These are phyloP conservation scores for Recurvomyces mirabilis DNA, from an alignment of 495 filamentous ascomycete species.

Conservation along the genomic window DNA sequence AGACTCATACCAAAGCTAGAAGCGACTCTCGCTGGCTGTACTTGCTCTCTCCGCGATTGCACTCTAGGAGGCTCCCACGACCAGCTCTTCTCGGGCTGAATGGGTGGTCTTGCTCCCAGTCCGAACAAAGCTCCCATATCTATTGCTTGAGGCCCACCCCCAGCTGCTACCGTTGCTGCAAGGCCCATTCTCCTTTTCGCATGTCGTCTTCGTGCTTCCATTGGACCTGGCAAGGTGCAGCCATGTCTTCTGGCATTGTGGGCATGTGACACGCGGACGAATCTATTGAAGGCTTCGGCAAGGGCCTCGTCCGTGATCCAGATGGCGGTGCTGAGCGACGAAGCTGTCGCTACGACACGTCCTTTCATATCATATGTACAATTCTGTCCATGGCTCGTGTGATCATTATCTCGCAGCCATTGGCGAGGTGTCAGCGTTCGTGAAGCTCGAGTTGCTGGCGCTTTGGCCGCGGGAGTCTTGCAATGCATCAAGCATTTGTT, in stretches of 20 bases:
- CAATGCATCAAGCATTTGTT: too few species aligned
- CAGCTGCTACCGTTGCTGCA: slow-evolving; percentile 28
- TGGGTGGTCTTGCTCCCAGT: not conserved
- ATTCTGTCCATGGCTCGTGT: too few species aligned
- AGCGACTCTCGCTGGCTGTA: too few species aligned
- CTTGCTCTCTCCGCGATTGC: too few species aligned
- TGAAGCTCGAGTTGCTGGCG: not conserved
- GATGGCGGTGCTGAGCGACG: slow-evolving; percentile 27
- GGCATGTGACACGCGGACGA: slow-evolving; percentile 31
- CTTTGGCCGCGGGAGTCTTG: too few species aligned
- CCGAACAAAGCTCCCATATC: slow-evolving; percentile 25
- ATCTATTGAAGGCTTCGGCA: slow-evolving; percentile 38
- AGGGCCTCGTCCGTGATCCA: slow-evolving; percentile 49
- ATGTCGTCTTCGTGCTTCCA: slow-evolving; percentile 46
- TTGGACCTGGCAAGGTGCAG: slow-evolving; percentile 46
- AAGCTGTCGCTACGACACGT: slow-evolving; percentile 3
- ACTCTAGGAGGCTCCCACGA: slow-evolving; percentile 23
- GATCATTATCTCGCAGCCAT: not conserved
- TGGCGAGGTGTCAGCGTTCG: not conserved
- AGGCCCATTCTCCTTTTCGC: slow-evolving; percentile 41
- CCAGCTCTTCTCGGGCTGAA: slow-evolving; percentile 14
- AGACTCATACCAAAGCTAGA: too few species aligned
- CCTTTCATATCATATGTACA: slow-evolving; percentile 13
- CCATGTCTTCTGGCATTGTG: slow-evolving; percentile 34
- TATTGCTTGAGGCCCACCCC: slow-evolving; percentile 12